Percentiles rank a stretch among this genome's conserved stretches.
phyloP scores from a whole-genome alignment of 768 basidiomycete species.

The Suillus americanus region DNA sequence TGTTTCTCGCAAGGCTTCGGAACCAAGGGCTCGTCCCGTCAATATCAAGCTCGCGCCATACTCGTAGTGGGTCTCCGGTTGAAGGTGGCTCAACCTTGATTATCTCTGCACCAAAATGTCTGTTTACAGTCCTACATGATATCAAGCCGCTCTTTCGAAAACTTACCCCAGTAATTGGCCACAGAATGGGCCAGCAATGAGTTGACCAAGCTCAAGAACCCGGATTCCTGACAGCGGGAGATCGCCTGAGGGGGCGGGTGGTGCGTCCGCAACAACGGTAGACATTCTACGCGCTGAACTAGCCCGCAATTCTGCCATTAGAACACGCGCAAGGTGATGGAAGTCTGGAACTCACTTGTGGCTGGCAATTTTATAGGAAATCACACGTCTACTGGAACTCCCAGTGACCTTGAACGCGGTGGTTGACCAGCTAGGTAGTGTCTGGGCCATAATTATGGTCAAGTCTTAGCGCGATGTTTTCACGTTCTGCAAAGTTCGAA shows the following conservation, averaged over 20 bases:
- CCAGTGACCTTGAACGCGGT: not conserved
- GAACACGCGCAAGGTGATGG: not conserved
- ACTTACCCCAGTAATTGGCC: constrained; percentile 68
- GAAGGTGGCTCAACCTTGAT: constrained; percentile 71
- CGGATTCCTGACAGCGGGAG: constrained; percentile 65
- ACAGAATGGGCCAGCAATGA: constrained; percentile 73
- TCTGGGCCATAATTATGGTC: not conserved
- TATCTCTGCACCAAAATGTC: constrained; percentile 71
- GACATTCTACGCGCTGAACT: not conserved
- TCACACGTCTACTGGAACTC: not conserved
- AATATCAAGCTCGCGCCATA: constrained; percentile 69
- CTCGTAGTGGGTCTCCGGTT: constrained; percentile 63
- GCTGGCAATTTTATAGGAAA: not conserved
- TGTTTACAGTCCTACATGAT: constrained; percentile 20
- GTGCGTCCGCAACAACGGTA: not conserved
- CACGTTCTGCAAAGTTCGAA: not conserved
- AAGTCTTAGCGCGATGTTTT: too few relatives aligned
- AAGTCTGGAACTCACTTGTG: not conserved
- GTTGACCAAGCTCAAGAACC: constrained; percentile 67
- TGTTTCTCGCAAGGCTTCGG: constrained; percentile 68
- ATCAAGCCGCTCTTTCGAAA: not conserved
- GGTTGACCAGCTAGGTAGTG: not conserved
- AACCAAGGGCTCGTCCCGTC: constrained; percentile 78
- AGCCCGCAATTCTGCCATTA: not conserved
- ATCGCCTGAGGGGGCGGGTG: constrained; percentile 19